Percentiles rank a stretch among this genome's conserved stretches.
Conservation (phyloP, 2,329 filamentous ascomycete species). For the Aspergillus sojae region DNA sequence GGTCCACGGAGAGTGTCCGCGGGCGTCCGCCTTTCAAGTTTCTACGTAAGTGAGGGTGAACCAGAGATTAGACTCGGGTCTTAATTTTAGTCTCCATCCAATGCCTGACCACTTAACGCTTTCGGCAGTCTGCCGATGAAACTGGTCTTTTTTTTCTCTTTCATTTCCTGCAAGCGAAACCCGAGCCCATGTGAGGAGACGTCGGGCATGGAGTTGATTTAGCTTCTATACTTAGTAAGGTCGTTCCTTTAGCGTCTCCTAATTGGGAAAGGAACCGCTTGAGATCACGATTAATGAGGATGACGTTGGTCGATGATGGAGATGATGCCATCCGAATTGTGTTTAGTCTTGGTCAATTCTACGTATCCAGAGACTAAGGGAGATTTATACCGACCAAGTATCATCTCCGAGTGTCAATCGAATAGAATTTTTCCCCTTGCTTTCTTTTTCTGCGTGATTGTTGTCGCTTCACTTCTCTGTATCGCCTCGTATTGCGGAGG, state of each 20-base stretch:
- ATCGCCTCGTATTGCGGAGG: background rate
- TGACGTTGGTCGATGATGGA: background rate
- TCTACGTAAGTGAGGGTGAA: background rate
- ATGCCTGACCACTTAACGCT: background rate
- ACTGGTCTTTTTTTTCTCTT: background rate
- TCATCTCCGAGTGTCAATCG: background rate
- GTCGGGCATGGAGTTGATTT: background rate
- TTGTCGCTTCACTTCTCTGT: background rate
- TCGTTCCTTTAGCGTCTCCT: background rate
- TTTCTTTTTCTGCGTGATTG: background rate
- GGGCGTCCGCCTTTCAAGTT: background rate
- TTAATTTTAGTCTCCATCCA: background rate
- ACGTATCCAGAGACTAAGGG: background rate
- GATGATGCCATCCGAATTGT: background rate
- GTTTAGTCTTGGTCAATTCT: no score
- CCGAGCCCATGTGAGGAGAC: background rate
- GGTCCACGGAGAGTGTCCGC: conserved; percentile 1
- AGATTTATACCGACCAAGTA: background rate
- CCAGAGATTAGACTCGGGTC: conserved; percentile 3
- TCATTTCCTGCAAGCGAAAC: conserved; percentile 1
- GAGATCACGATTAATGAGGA: background rate
- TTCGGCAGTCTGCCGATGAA: conserved; percentile 1
- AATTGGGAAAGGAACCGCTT: background rate
- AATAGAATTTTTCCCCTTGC: background rate
- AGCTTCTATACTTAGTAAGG: background rate